Evolutionary conservation across 2,329 filamentous ascomycete species (phyloP).

Genomic region (Pseudogymnoascus sp.): DNA sequence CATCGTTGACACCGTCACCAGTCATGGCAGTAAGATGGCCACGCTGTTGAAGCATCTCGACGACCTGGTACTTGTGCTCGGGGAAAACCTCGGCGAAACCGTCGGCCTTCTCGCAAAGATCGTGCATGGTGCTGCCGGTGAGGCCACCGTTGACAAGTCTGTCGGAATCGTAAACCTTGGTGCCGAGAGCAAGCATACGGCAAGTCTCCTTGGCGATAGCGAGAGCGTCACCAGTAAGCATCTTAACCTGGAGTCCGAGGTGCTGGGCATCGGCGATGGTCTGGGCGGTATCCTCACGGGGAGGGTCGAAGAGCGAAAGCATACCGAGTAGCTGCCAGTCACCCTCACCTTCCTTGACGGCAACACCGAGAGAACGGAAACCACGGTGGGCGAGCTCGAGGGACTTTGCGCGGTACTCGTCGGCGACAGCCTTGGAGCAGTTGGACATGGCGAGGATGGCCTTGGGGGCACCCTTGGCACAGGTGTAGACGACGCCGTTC

Average conservation of each 20-base stretch:
- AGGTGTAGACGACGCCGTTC: slow-evolving; percentile 61
- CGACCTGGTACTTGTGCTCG: slow-evolving; percentile 91
- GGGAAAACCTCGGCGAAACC: slow-evolving; percentile 93
- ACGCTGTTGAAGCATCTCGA: slow-evolving; percentile 89
- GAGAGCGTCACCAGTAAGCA: slow-evolving; percentile 73
- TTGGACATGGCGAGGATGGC: slow-evolving; percentile 62
- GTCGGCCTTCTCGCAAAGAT: slow-evolving; percentile 78
- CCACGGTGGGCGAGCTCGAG: slow-evolving; percentile 69
- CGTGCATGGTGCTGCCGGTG: slow-evolving; percentile 63
- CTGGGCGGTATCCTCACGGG: slow-evolving; percentile 69
- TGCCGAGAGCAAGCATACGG: slow-evolving; percentile 71
- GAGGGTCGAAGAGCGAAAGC: slow-evolving; percentile 73
- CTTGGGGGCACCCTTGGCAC: slow-evolving; percentile 71
- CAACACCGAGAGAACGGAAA: slow-evolving; percentile 73
- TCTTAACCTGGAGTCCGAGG: slow-evolving; percentile 70
- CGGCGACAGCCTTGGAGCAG: slow-evolving; percentile 55
- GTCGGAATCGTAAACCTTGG: slow-evolving; percentile 74
- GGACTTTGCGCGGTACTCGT: slow-evolving; percentile 63
- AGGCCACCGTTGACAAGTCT: slow-evolving; percentile 70
- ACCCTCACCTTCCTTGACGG: slow-evolving; percentile 67
- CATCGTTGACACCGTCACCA: slow-evolving; percentile 92
- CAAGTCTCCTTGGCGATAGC: slow-evolving; percentile 75
- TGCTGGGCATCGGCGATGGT: slow-evolving; percentile 69
- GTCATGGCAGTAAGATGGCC: slow-evolving; percentile 94
- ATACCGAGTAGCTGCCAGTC: slow-evolving; percentile 67